These are phyloP conservation scores for Fusarium secorum DNA, from an alignment of 2,329 filamentous ascomycete species.

Conservation along the genomic window DNA sequence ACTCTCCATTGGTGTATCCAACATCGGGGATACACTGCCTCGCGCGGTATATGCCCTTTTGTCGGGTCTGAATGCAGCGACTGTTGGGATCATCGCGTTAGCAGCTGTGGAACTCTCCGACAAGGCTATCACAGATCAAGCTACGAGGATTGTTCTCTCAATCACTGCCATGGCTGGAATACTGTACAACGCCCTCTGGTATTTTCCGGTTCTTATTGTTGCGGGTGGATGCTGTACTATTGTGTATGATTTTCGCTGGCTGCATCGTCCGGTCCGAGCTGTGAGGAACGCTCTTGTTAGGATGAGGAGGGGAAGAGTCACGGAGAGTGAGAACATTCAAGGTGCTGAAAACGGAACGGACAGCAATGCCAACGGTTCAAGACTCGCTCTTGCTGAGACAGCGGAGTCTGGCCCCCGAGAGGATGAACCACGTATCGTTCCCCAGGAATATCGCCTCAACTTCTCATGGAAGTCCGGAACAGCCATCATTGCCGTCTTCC, in stretches of 20 bases:
- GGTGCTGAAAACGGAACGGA: neutral
- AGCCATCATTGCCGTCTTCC: slow-evolving; percentile 56
- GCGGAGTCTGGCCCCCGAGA: neutral
- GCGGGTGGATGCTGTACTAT: neutral
- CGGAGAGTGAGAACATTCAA: rapidly evolving
- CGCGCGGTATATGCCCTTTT: slow-evolving; percentile 71
- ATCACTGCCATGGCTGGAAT: slow-evolving; percentile 69
- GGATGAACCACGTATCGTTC: too few relatives aligned
- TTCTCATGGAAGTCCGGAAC: slow-evolving; percentile 57
- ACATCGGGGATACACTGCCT: slow-evolving; percentile 66
- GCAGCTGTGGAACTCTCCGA: slow-evolving; percentile 73
- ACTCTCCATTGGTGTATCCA: slow-evolving; percentile 69
- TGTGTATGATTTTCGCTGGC: slow-evolving; percentile 41
- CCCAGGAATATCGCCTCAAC: slow-evolving; percentile 45
- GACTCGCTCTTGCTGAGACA: neutral
- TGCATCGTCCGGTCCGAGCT: slow-evolving; percentile 46
- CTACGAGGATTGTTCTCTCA: slow-evolving; percentile 71
- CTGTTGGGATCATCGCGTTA: slow-evolving; percentile 75
- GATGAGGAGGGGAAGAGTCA: rapidly evolving
- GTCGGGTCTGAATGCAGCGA: slow-evolving; percentile 75
- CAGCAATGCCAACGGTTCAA: rapidly evolving
- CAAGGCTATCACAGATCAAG: slow-evolving; percentile 71
- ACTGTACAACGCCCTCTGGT: slow-evolving; percentile 78
- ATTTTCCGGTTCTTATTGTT: slow-evolving; percentile 67
- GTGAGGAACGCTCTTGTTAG: rapidly evolving